These are phyloP conservation scores for Lablab purpureus DNA, from an alignment of 306 rosid genomes.

Conservation along the genomic window DNA sequence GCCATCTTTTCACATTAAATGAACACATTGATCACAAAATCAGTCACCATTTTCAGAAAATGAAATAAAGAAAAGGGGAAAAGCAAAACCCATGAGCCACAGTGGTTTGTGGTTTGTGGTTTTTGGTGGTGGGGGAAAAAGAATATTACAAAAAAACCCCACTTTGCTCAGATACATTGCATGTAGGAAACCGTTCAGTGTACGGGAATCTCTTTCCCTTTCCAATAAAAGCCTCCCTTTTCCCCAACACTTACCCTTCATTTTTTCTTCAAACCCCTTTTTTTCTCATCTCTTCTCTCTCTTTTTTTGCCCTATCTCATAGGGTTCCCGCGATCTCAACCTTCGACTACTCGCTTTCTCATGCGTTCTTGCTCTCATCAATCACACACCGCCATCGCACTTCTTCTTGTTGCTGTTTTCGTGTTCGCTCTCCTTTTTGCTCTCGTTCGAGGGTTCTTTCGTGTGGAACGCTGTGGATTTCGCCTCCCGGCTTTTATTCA, in stretches of 20 bases:
- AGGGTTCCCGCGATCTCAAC: slow-evolving; percentile 53
- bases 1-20: background rate
- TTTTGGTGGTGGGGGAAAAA: slow-evolving; percentile 61
- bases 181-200: slow-evolving; percentile 65
- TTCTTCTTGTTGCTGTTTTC: slow-evolving; percentile 29
- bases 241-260: slow-evolving; percentile 26
- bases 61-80: background rate
- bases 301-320: slow-evolving; percentile 75
- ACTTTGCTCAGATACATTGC: slow-evolving; percentile 83
- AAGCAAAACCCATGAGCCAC: background rate
- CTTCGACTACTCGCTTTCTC: slow-evolving; percentile 20
- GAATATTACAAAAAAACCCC: slow-evolving; percentile 66
- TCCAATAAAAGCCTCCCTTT: slow-evolving; percentile 51
- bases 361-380: slow-evolving; percentile 59
- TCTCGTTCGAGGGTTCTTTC: slow-evolving; percentile 77
- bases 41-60: too few relatives aligned
- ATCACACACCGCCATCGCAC: background rate
- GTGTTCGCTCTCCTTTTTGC: slow-evolving; percentile 63
- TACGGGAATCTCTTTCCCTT: slow-evolving; percentile 46
- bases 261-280: slow-evolving; percentile 12
- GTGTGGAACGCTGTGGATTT: slow-evolving; percentile 52
- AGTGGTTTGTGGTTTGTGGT: slow-evolving; percentile 33
- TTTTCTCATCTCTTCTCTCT: background rate
- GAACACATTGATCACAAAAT: background rate
- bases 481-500: slow-evolving; percentile 59